Conservation (phyloP, 2,329 filamentous ascomycete species). For the Alternaria panax region DNA sequence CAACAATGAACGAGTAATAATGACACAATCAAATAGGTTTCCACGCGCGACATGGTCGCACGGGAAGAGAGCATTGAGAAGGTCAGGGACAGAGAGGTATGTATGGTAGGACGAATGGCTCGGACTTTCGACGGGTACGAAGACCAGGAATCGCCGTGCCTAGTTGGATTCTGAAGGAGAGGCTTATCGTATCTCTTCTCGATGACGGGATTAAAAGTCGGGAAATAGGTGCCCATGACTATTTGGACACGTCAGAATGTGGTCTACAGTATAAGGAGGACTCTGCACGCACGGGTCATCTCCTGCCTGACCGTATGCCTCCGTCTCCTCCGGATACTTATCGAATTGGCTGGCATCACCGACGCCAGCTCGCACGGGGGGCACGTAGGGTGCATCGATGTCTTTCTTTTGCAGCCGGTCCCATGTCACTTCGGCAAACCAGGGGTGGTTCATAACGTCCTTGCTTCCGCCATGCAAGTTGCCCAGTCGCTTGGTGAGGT, state of each 20-base stretch:
- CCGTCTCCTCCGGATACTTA: conserved; percentile 95
- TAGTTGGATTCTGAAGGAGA: conserved; percentile 11
- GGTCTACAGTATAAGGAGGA: conserved; percentile 32
- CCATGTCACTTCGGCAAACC: conserved; percentile 99
- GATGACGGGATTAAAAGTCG: conserved; percentile 37
- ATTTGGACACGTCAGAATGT: conserved; percentile 43
- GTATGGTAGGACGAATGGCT: conserved; percentile 8
- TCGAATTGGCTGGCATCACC: conserved; percentile 98
- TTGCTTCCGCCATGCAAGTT: conserved; percentile 90
- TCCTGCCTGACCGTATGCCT: conserved; percentile 82
- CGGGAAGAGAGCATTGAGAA: neutral
- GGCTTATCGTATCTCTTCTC: conserved; percentile 9
- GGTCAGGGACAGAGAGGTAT: conserved; percentile 5
- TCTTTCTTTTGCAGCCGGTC: conserved; percentile 92
- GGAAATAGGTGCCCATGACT: conserved; percentile 47
- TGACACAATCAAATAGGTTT: neutral
- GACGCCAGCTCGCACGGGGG: conserved; percentile 89
- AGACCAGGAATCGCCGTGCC: conserved; percentile 16
- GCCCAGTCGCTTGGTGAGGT: conserved; percentile 92
- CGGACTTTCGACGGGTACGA: conserved; percentile 13
- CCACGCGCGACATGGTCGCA: neutral
- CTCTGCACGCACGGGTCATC: conserved; percentile 79
- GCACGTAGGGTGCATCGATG: conserved; percentile 97
- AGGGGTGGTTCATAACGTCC: conserved; percentile 93
- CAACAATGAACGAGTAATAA: neutral